phyloP scores from a whole-genome alignment of 1,284 basidiomycete species.

The Ganoderma lingzhi region DNA sequence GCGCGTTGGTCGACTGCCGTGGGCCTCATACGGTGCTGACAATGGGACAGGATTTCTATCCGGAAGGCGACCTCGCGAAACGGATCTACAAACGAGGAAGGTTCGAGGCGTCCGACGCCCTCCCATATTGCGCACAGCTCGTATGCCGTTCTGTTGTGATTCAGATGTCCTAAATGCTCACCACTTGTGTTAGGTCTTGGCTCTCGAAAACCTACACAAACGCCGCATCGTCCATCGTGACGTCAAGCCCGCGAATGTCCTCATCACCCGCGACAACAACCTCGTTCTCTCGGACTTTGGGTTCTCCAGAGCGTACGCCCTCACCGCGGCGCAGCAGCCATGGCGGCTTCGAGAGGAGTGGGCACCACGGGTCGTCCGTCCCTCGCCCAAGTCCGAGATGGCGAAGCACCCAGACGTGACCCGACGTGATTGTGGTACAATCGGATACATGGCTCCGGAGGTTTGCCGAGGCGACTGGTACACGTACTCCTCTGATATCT shows the following conservation, averaged over 20 bases:
- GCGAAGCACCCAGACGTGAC: constrained; percentile 17
- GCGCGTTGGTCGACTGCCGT: not conserved
- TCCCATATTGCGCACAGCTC: constrained; percentile 36
- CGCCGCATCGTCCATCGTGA: constrained; percentile 47
- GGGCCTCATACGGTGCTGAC: not conserved
- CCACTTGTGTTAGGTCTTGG: constrained; percentile 43
- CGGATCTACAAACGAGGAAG: constrained; percentile 23
- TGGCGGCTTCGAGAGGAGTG: constrained; percentile 20
- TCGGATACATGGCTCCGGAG: constrained; percentile 71
- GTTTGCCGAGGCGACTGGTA: constrained; percentile 53
- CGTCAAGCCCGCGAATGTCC: constrained; percentile 65
- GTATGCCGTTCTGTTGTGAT: constrained; percentile 40
- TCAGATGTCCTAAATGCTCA: constrained; percentile 39
- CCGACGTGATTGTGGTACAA: constrained; percentile 32
- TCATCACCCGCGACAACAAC: constrained; percentile 69
- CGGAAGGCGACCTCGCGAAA: constrained; percentile 31
- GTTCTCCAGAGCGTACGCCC: constrained; percentile 59
- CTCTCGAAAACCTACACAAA: constrained; percentile 51
- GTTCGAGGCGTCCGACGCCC: constrained; percentile 14
- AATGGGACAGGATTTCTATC: constrained; percentile 31
- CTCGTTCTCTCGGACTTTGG: constrained; percentile 76
- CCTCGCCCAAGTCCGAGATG: not conserved
- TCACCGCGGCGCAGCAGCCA: constrained; percentile 35
- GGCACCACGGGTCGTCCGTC: constrained; percentile 6
- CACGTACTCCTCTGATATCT: constrained; percentile 53